These are phyloP conservation scores for grape (Vitis vinifera) DNA, from an alignment of 164 flowering plant species.

Conservation along the genomic window ASM3070453v1 NC_081812.1:20555001-20555500, in stretches of 20 bases:
- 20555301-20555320: not conserved
- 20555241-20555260: not conserved
- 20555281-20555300: constrained; percentile 6
- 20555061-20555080: constrained; percentile 5
- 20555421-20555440: not conserved
- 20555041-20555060: not conserved
- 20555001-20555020: not conserved
- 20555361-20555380: not conserved
- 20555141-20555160: constrained; percentile 69
- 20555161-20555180: constrained; percentile 38
- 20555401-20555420: constrained; percentile 2
- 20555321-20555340: too few species aligned
- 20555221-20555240: constrained; percentile 3
- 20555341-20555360: too few species aligned
- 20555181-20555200: constrained; percentile 5
- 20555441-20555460: not conserved
- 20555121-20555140: constrained; percentile 82
- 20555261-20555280: not conserved
- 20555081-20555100: constrained; percentile 60
- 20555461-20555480: not conserved
- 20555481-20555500: not conserved
- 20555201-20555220: constrained; percentile 4
- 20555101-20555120: constrained; percentile 70
- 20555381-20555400: constrained; percentile 9
- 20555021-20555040: not conserved